Conservation (phyloP, 2,329 filamentous ascomycete genomes). For the Venturia effusa region DNA sequence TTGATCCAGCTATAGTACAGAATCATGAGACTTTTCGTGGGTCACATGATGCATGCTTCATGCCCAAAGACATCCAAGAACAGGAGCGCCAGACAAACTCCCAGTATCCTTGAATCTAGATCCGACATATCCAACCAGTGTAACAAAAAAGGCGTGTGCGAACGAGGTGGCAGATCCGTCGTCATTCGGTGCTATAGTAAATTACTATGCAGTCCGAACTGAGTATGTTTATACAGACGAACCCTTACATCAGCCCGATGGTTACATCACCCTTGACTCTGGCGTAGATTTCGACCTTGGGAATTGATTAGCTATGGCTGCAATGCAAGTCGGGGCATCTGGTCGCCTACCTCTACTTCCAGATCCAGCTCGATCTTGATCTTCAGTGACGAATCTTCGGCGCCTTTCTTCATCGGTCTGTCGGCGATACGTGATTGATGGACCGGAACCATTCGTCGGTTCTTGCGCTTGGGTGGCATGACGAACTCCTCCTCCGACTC, state of each 20-base stretch:
- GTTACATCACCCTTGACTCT: slow-evolving; percentile 24
- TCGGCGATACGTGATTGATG: slow-evolving; percentile 30
- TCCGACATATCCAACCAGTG: background rate
- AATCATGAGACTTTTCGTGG: background rate
- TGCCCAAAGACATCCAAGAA: background rate
- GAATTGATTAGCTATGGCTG: background rate
- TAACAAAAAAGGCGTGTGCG: background rate
- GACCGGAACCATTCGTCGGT: slow-evolving; percentile 20
- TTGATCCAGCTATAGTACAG: background rate
- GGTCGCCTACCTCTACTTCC: slow-evolving; percentile 20
- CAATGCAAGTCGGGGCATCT: rapidly evolving
- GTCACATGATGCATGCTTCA: background rate
- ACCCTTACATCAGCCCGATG: slow-evolving; percentile 20
- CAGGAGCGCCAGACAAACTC: background rate
- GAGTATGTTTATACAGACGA: background rate
- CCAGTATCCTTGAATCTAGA: background rate
- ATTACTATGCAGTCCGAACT: background rate
- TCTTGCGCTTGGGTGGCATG: slow-evolving; percentile 11
- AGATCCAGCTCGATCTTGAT: slow-evolving; percentile 33
- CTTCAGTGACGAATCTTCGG: slow-evolving; percentile 29
- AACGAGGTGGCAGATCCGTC: background rate
- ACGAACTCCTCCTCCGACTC: slow-evolving; percentile 30
- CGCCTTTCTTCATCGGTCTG: slow-evolving; percentile 23
- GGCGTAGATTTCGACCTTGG: slow-evolving; percentile 22
- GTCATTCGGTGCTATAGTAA: background rate